Percentiles rank a stretch among this genome's conserved stretches.
Conservation (phyloP, 257 asterid genomes). For the Capsicum chinense region DNA sequence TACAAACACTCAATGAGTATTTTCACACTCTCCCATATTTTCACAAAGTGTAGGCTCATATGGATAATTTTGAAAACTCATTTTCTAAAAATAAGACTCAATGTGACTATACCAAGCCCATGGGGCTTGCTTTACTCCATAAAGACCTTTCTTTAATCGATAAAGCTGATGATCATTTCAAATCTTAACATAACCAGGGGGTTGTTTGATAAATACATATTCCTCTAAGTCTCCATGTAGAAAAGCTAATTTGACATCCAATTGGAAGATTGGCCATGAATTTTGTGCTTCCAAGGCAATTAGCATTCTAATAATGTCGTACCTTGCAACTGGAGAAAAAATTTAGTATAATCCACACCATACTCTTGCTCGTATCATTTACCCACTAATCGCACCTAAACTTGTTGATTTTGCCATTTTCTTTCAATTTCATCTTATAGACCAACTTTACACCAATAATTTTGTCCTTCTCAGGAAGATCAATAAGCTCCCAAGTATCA, state of each 20-base stretch:
- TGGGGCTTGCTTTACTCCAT: neutral
- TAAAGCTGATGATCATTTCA: neutral
- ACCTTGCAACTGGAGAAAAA: too few species aligned
- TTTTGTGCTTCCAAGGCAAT: neutral
- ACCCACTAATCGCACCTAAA: too few species aligned
- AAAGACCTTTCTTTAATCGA: neutral
- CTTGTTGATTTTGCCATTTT: too few species aligned
- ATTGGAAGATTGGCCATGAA: neutral
- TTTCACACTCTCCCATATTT: too few species aligned
- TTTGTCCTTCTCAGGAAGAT: too few species aligned
- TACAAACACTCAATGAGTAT: neutral
- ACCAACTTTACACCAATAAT: too few species aligned
- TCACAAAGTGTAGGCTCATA: neutral
- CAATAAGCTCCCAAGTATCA: too few species aligned
- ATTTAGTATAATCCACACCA: too few species aligned
- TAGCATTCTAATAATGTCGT: neutral
- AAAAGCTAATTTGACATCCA: neutral
- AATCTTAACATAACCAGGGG: neutral
- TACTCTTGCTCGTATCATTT: too few species aligned
- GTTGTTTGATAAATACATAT: neutral
- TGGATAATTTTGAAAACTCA: neutral
- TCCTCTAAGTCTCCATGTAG: too few species aligned
- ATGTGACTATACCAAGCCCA: slow-evolving; percentile 29
- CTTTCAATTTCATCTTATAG: too few species aligned
- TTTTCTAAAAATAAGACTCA: neutral